Evolutionary conservation across 257 asterid genomes (phyloP).

Genomic region (Paulownia fortunei): DNA sequence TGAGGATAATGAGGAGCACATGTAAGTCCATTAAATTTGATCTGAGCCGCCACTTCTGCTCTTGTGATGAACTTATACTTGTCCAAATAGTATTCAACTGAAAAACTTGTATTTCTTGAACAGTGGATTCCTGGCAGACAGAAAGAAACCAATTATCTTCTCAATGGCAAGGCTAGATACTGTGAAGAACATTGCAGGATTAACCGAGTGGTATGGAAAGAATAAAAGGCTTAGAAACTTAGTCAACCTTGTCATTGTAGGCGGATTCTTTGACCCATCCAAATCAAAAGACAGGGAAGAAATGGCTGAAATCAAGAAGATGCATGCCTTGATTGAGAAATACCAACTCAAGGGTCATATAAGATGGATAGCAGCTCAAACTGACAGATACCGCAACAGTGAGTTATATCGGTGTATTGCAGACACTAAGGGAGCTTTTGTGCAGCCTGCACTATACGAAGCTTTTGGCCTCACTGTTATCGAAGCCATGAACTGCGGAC

Average conservation of each 20-base stretch:
- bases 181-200: constrained; percentile 81
- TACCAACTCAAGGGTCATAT: constrained; percentile 77
- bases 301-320: constrained; percentile 81
- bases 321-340: constrained; percentile 71
- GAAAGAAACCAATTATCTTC: constrained; percentile 75
- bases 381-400: constrained; percentile 73
- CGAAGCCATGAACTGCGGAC: constrained; percentile 90
- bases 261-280: constrained; percentile 80
- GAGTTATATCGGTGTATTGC: constrained; percentile 83
- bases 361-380: constrained; percentile 95
- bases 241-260: constrained; percentile 84
- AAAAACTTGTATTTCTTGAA: constrained; percentile 28
- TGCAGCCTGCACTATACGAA: constrained; percentile 90
- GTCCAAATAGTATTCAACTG: neutral
- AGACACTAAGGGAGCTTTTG: constrained; percentile 83
- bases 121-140: constrained; percentile 79
- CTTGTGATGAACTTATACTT: neutral
- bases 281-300: constrained; percentile 88
- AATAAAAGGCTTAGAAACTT: constrained; percentile 58
- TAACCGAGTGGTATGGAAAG: constrained; percentile 87
- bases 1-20: constrained; percentile 70
- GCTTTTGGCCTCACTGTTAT: constrained; percentile 88
- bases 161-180: constrained; percentile 88
- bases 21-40: constrained; percentile 55
- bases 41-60: neutral